Base-by-base conservation (phyloP, 768 basidiomycete species). In the Tubosaeta sp. region DNA sequence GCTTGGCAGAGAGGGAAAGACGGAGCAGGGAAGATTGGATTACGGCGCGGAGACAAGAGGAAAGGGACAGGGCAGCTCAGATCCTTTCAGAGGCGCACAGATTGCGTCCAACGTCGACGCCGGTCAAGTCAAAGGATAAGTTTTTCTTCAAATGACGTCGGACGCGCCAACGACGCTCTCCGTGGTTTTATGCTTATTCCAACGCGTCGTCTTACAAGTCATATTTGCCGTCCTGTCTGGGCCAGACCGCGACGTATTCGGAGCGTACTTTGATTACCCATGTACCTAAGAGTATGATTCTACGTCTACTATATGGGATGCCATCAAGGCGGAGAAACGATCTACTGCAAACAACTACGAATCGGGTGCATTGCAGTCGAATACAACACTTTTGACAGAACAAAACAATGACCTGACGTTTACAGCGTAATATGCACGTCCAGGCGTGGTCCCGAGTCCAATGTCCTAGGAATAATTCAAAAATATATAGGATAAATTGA, bases 1-100 rank as follows among this genome's bases (percentile, higher is more conserved):
- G 71, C 57, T 56, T 82, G 54, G 75, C 73, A 50, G 74, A 76
- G 59, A 73, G 72, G 57, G 82, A 84, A 68, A 73, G 79, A 58
- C 62, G 68, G 60, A 59, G 61, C 48, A 75, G 72, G 60, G 69
- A 69, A 55, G 73, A 73, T 44, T 66, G 68, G 52, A 66, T 72
- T 43, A 56, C 64, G 57, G 55, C 69, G 52, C 73, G 58, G 54
- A 69, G 70, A 58, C 57, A 74, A 57, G 74, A 72, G 59, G 78
- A 83, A 64, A 68, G 61, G 51, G 65, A 61, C 53, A 58, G 46
- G 46, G 62, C 64, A 31, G 71, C 74, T 58, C 70, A 74, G 46
- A 63, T 71, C 51, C 54, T 69, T 42, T 48, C 58, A 38, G 60
- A 59, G 51, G 44, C 50, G 45, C 48, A 1, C 55, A 35, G n/a